These are phyloP conservation scores for Terfezia boudieri DNA, from an alignment of 495 filamentous ascomycete species.

Conservation along the genomic window DNA sequence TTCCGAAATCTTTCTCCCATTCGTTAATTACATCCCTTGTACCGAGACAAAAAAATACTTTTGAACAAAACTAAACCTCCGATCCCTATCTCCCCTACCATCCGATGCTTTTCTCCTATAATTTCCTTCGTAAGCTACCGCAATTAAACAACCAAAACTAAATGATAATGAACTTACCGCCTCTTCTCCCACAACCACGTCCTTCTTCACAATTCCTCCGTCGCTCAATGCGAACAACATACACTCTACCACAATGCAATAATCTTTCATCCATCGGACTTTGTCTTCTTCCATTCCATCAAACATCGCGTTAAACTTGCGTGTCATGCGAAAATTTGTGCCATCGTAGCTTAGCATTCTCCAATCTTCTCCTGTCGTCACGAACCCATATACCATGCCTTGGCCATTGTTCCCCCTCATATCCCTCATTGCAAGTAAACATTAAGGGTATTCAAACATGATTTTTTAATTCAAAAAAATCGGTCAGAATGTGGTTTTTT, in stretches of 20 bases:
- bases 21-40: too few relatives aligned
- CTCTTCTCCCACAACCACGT: neutral
- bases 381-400: slow-evolving; percentile 4
- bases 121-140: too few relatives aligned
- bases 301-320: neutral
- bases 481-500: too few relatives aligned
- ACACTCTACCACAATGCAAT: neutral
- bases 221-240: neutral
- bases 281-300: neutral
- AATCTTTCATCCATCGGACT: neutral
- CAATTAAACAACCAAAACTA: too few relatives aligned
- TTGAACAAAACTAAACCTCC: too few relatives aligned
- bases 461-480: too few relatives aligned
- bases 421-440: slow-evolving; percentile 2
- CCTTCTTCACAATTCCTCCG: neutral
- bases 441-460: too few relatives aligned
- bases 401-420: slow-evolving; percentile 3
- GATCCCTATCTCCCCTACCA: too few relatives aligned
- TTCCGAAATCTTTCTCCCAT: too few relatives aligned
- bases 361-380: slow-evolving; percentile 3
- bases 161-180: too few relatives aligned
- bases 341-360: slow-evolving; percentile 5
- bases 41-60: too few relatives aligned
- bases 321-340: neutral
- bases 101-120: too few relatives aligned